These are phyloP conservation scores for Allomyces arbusculus DNA, from an alignment of 192 early-diverging fungal species.

Conservation along the genomic window DNA sequence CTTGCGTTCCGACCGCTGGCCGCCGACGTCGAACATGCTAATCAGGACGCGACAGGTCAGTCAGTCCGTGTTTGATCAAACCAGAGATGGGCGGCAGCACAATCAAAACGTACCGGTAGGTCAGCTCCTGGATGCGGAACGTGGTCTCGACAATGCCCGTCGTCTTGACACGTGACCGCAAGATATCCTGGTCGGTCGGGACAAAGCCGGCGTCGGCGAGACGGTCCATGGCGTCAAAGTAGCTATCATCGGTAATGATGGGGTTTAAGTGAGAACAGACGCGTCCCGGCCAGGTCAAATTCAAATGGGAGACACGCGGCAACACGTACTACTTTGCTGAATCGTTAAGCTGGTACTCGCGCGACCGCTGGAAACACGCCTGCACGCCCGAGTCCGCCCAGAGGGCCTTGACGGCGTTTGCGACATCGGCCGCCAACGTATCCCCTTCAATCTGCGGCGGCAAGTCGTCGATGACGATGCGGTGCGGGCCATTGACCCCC, in stretches of 20 bases:
- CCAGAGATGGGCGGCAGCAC: neutral
- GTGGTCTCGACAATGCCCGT: slow-evolving; percentile 38
- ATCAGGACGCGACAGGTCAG: neutral
- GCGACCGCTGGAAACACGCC: slow-evolving; percentile 12
- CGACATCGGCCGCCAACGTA: slow-evolving; percentile 18
- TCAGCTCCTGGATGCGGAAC: slow-evolving; percentile 27
- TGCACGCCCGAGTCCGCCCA: slow-evolving; percentile 25
- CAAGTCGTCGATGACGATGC: slow-evolving; percentile 11
- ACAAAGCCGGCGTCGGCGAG: slow-evolving; percentile 20
- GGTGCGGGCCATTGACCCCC: slow-evolving; percentile 7
- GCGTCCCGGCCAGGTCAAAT: neutral
- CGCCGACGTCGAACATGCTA: slow-evolving; percentile 36
- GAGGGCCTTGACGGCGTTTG: slow-evolving; percentile 18
- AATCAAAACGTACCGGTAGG: slow-evolving; percentile 18
- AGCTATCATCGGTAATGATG: slow-evolving; percentile 10
- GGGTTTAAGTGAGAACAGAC: neutral
- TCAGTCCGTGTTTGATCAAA: neutral
- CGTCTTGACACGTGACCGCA: slow-evolving; percentile 38
- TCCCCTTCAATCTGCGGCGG: slow-evolving; percentile 16
- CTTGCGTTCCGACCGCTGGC: slow-evolving; percentile 29
- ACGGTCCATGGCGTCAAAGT: slow-evolving; percentile 25
- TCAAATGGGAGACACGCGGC: neutral
- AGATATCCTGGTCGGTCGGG: slow-evolving; percentile 35
- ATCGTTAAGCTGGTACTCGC: slow-evolving; percentile 26
- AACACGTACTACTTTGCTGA: slow-evolving; percentile 26